These are phyloP conservation scores for Ophiocordyceps camponoti-saundersi DNA, from an alignment of 2,329 filamentous ascomycete species.

Conservation along the genomic window DNA sequence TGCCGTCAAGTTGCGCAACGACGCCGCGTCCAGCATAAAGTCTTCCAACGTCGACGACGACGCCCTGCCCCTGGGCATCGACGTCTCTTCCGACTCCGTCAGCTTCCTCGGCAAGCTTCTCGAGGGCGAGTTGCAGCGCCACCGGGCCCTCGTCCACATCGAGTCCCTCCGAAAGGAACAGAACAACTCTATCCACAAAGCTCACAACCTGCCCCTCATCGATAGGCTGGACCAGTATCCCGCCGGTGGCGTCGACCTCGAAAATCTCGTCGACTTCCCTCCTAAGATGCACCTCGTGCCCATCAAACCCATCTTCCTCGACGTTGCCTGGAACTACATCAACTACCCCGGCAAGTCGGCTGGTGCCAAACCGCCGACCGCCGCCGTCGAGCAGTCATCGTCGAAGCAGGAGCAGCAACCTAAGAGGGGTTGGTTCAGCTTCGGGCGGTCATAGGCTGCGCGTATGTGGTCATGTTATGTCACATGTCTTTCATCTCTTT, in stretches of 20 bases:
- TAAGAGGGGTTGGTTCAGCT: constrained; percentile 67
- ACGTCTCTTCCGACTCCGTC: constrained; percentile 43
- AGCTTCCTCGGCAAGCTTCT: constrained; percentile 44
- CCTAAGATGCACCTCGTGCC: constrained; percentile 70
- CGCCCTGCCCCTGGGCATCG: constrained; percentile 41
- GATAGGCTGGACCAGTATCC: constrained; percentile 66
- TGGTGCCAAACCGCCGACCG: constrained; percentile 11
- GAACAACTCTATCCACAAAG: constrained; percentile 18
- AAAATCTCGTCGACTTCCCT: constrained; percentile 73
- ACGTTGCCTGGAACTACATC: constrained; percentile 96
- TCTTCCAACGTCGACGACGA: constrained; percentile 19
- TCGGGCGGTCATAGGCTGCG: constrained; percentile 30
- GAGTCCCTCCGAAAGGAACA: constrained; percentile 42
- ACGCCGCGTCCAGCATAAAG: constrained; percentile 25
- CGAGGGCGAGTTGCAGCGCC: constrained; percentile 56
- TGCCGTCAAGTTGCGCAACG: constrained; percentile 45
- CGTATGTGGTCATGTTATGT: not conserved
- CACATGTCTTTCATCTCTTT: not conserved
- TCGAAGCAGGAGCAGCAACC: constrained; percentile 8
- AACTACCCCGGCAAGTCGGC: constrained; percentile 56
- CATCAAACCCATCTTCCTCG: constrained; percentile 88
- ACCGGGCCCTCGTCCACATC: constrained; percentile 74
- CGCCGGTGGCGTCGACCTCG: constrained; percentile 50
- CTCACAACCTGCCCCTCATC: constrained; percentile 38
- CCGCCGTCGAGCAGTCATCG: constrained; percentile 20